phyloP scores from a whole-genome alignment of 2,329 filamentous ascomycete species.

The Akanthomyces uredinophilus region DNA sequence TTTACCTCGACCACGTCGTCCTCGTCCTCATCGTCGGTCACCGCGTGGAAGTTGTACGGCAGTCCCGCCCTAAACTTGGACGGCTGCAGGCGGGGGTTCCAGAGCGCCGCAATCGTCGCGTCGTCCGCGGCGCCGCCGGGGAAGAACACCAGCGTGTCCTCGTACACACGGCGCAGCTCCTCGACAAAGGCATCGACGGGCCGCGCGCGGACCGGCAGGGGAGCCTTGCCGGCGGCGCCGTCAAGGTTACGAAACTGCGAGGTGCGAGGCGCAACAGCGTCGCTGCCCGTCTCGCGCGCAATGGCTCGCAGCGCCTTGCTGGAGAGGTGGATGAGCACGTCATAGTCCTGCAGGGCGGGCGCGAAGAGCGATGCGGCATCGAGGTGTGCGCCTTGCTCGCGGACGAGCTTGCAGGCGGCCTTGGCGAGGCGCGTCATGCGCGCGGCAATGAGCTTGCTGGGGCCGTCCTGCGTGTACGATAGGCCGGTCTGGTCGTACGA shows the following conservation, averaged over 20 bases:
- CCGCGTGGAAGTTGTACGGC: constrained; percentile 50
- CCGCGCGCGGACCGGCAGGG: constrained; percentile 50
- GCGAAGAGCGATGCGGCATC: constrained; percentile 58
- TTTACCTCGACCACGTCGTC: constrained; percentile 57
- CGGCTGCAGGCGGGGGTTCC: constrained; percentile 49
- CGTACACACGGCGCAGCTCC: constrained; percentile 64
- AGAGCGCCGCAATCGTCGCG: constrained; percentile 50
- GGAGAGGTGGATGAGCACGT: constrained; percentile 74
- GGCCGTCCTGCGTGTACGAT: constrained; percentile 67
- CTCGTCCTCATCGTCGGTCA: constrained; percentile 1
- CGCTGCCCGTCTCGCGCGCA: constrained; percentile 32
- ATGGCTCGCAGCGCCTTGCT: constrained; percentile 44
- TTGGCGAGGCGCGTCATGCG: constrained; percentile 78
- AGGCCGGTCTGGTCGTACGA: constrained; percentile 72
- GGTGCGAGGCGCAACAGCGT: constrained; percentile 34
- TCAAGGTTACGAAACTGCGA: constrained; percentile 79
- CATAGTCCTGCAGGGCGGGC: constrained; percentile 70
- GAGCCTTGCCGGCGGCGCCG: constrained; percentile 42
- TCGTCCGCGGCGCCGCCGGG: constrained; percentile 55
- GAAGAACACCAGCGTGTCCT: constrained; percentile 73
- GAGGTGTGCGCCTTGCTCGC: constrained; percentile 46
- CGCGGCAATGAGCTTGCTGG: constrained; percentile 76
- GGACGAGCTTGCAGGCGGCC: constrained; percentile 62
- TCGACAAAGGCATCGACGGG: constrained; percentile 58
- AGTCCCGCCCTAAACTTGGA: constrained; percentile 67